These are phyloP conservation scores for Fusarium virguliforme DNA, from an alignment of 2,329 filamentous ascomycete species.

Conservation along the genomic window DNA sequence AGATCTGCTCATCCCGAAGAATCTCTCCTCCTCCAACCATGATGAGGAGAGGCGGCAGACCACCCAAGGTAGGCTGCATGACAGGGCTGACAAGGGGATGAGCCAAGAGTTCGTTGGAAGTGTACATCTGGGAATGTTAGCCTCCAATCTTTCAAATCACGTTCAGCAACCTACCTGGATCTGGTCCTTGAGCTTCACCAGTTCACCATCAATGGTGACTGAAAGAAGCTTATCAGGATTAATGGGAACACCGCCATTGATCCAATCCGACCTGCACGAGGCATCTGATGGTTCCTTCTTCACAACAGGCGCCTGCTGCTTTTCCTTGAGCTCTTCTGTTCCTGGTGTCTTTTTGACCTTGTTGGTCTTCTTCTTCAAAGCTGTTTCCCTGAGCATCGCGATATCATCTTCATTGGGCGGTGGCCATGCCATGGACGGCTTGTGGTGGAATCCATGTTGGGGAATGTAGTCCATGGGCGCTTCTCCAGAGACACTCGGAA, in stretches of 20 bases:
- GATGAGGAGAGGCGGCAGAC: constrained; percentile 88
- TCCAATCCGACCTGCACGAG: constrained; percentile 47
- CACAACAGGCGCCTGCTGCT: constrained; percentile 56
- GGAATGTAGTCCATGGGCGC: constrained; percentile 90
- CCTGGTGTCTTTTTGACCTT: constrained; percentile 43
- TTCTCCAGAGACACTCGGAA: constrained; percentile 86
- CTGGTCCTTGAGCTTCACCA: constrained; percentile 86
- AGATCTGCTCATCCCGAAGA: constrained; percentile 94
- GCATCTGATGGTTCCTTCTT: constrained; percentile 41
- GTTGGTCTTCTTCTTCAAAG: constrained; percentile 59
- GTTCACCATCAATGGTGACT: constrained; percentile 79
- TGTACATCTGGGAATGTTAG: constrained; percentile 71
- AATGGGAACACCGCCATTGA: constrained; percentile 50
- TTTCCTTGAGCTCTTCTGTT: constrained; percentile 50
- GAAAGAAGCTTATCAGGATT: constrained; percentile 65
- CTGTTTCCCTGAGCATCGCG: constrained; percentile 66
- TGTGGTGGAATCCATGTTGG: constrained; percentile 88
- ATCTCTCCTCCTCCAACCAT: constrained; percentile 91
- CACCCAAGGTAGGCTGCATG: constrained; percentile 89
- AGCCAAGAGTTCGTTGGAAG: constrained; percentile 86
- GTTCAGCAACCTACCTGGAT: constrained; percentile 78
- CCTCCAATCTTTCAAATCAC: not conserved
- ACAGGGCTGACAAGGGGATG: constrained; percentile 93
- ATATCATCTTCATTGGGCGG: constrained; percentile 87
- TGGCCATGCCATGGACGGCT: constrained; percentile 92